Percentiles rank a stretch among this genome's conserved stretches.
These are phyloP conservation scores for Neofusicoccum ribis DNA, from an alignment of 2,329 filamentous ascomycete species.

Conservation along the genomic window DNA sequence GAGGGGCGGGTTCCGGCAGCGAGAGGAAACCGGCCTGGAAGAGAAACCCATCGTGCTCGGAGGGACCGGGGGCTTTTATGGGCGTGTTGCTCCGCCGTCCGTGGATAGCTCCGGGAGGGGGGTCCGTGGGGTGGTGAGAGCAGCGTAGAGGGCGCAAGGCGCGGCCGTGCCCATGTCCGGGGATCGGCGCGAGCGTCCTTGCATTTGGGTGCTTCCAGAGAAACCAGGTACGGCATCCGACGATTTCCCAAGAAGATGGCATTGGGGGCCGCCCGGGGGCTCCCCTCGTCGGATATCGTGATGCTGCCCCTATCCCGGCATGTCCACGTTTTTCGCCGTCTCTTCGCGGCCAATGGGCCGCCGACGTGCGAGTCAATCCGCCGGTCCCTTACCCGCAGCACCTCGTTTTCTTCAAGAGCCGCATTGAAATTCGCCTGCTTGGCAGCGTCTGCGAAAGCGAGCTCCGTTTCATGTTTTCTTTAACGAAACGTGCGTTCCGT, in stretches of 20 bases:
- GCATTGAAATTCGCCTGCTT: too few relatives aligned
- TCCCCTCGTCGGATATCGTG: neutral
- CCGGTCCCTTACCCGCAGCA: too few relatives aligned
- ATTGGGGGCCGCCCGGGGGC: neutral
- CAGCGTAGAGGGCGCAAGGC: neutral
- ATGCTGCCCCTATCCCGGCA: too few relatives aligned
- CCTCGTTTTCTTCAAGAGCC: too few relatives aligned
- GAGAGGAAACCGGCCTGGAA: neutral
- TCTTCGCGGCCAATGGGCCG: too few relatives aligned
- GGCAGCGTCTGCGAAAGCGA: too few relatives aligned
- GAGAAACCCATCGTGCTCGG: neutral
- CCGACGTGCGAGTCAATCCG: too few relatives aligned
- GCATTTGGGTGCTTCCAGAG: neutral
- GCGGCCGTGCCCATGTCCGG: neutral
- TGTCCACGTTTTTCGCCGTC: too few relatives aligned
- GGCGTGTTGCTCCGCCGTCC: neutral
- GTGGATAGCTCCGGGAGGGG: neutral
- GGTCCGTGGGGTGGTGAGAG: slow-evolving; percentile 3
- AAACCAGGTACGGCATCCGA: neutral
- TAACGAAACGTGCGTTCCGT: neutral
- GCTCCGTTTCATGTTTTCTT: too few relatives aligned
- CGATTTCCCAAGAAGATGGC: neutral
- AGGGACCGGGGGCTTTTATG: neutral
- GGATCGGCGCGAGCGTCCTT: neutral
- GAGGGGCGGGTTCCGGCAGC: neutral